These are phyloP conservation scores for Abrus pulchellus DNA, from an alignment of 306 rosid genomes.

Conservation along the genomic window DNA sequence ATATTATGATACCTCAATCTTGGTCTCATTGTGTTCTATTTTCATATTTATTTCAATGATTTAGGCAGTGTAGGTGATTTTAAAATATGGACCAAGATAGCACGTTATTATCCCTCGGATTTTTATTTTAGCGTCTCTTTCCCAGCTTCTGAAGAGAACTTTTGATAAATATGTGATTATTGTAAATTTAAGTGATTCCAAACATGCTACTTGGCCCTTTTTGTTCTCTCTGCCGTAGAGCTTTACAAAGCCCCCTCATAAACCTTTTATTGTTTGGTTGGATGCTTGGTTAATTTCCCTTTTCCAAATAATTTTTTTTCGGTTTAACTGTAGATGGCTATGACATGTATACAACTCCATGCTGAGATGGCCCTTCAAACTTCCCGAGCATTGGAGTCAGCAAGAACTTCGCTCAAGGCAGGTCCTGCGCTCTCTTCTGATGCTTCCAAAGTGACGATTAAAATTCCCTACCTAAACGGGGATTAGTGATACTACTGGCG, in stretches of 20 bases:
- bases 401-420: conserved; percentile 59
- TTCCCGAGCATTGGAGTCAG: conserved; percentile 80
- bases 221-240: conserved; percentile 5
- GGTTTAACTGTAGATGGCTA: conserved; percentile 69
- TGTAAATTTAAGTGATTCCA: too few relatives aligned
- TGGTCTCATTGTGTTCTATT: conserved; percentile 1
- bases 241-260: background rate
- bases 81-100: conserved; percentile 10
- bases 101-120: conserved; percentile 22
- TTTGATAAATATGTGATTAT: too few relatives aligned
- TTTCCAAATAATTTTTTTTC: background rate
- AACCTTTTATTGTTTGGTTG: background rate
- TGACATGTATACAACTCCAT: conserved; percentile 87
- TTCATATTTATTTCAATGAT: conserved; percentile 30
- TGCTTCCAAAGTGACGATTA: conserved; percentile 68
- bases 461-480: conserved; percentile 66
- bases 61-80: background rate
- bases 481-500: conserved; percentile 41
- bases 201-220: background rate
- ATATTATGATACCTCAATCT: conserved; percentile 14
- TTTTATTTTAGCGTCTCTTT: too few relatives aligned
- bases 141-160: too few relatives aligned
- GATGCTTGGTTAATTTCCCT: conserved; percentile 7
- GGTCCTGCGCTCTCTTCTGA: conserved; percentile 60
- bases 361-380: conserved; percentile 98